phyloP scores from a whole-genome alignment of 257 asterid genomes.

The Solanum chilense region DNA sequence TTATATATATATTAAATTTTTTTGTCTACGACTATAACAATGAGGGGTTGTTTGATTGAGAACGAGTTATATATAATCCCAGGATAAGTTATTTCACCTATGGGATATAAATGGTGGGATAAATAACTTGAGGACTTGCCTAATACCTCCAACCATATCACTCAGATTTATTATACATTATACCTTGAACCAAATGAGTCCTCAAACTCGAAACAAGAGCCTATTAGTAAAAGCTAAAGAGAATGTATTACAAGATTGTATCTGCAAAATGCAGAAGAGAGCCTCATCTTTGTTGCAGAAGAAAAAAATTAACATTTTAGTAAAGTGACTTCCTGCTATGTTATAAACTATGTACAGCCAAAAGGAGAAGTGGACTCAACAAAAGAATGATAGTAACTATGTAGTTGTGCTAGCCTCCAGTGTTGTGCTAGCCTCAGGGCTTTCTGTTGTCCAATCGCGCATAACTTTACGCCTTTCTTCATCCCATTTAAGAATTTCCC shows the following conservation, averaged over 20 bases:
- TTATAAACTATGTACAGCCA: not conserved
- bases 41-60: too few relatives aligned
- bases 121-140: too few relatives aligned
- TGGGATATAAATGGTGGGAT: too few relatives aligned
- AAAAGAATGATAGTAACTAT: not conserved
- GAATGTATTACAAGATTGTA: not conserved
- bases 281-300: not conserved
- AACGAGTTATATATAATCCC: too few relatives aligned
- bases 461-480: constrained; percentile 24
- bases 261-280: not conserved
- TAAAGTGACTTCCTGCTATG: not conserved
- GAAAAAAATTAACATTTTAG: not conserved
- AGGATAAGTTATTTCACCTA: too few relatives aligned
- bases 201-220: not conserved
- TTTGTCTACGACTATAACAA: not conserved
- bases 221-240: not conserved
- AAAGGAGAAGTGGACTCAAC: not conserved
- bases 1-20: not conserved
- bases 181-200: too few relatives aligned
- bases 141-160: too few relatives aligned
- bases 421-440: constrained; percentile 56
- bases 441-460: constrained; percentile 44
- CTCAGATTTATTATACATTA: too few relatives aligned
- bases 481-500: constrained; percentile 76
- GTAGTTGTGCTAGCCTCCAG: not conserved